These are phyloP conservation scores for Erodium trifolium DNA, from an alignment of 441 rosid species.

Conservation along the genomic window DNA sequence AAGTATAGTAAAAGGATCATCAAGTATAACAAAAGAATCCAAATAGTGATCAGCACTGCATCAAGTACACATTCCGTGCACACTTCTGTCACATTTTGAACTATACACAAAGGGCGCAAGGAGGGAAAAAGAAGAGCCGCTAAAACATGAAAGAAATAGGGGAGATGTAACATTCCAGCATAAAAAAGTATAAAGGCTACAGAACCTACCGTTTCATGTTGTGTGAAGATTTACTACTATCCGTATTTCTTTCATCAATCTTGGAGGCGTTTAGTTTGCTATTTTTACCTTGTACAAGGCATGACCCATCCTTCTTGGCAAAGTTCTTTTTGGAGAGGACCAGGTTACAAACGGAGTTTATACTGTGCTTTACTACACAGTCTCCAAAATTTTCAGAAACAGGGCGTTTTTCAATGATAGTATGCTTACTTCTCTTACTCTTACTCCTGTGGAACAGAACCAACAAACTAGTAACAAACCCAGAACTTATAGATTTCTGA, in stretches of 20 bases:
- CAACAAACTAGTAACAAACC: neutral
- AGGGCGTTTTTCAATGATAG: constrained; percentile 32
- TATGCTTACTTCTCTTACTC: constrained; percentile 56
- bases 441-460: constrained; percentile 33
- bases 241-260: constrained; percentile 23
- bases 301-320: constrained; percentile 20
- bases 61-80: neutral
- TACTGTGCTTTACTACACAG: constrained; percentile 22
- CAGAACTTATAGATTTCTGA: neutral
- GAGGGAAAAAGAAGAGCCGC: neutral
- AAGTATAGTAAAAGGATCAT: neutral
- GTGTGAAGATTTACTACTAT: constrained; percentile 17
- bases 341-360: constrained; percentile 14
- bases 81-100: neutral
- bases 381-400: constrained; percentile 22
- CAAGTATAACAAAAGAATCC: neutral
- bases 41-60: neutral
- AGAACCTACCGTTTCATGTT: constrained; percentile 27
- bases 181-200: neutral
- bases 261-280: constrained; percentile 21
- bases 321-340: constrained; percentile 9
- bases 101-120: neutral
- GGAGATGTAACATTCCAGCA: neutral
- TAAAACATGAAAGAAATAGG: constrained; percentile 1
- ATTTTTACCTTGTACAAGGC: constrained; percentile 18